phyloP scores from a whole-genome alignment of 2,329 filamentous ascomycete genomes.

The Chalaropsis thielavioides region DNA sequence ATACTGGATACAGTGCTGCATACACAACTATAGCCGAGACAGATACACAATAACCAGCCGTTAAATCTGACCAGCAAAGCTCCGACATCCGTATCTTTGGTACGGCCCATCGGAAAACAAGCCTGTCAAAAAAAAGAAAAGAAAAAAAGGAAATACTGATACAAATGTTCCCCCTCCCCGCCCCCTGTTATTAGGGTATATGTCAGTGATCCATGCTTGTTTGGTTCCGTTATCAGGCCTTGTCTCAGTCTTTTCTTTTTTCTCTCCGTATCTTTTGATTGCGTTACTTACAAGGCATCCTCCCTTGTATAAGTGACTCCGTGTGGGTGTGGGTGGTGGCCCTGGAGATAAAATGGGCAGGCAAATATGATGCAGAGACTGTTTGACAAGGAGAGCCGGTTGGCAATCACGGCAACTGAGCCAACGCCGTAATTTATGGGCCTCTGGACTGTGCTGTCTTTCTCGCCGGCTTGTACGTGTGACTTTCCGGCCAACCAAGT shows the following conservation, averaged over 20 bases:
- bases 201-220: no score
- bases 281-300: not conserved
- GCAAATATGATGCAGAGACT: no score
- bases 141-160: not conserved
- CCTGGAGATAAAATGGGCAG: no score
- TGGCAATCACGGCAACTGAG: no score
- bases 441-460: not conserved
- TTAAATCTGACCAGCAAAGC: not conserved
- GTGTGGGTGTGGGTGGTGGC: no score
- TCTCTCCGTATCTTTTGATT: not conserved
- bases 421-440: not conserved
- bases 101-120: not conserved
- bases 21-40: not conserved
- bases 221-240: not conserved
- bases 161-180: not conserved
- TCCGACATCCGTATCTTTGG: not conserved
- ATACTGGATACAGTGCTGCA: no score
- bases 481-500: not conserved
- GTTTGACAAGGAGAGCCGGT: no score
- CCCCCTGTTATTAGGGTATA: no score
- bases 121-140: not conserved
- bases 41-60: not conserved
- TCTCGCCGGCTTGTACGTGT: not conserved
- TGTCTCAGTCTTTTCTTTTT: not conserved
- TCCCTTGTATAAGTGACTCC: not conserved